Percentiles rank a stretch among this genome's conserved stretches.
phyloP scores from a whole-genome alignment of 768 basidiomycete species.

The Pulveroboletus sp. region DNA sequence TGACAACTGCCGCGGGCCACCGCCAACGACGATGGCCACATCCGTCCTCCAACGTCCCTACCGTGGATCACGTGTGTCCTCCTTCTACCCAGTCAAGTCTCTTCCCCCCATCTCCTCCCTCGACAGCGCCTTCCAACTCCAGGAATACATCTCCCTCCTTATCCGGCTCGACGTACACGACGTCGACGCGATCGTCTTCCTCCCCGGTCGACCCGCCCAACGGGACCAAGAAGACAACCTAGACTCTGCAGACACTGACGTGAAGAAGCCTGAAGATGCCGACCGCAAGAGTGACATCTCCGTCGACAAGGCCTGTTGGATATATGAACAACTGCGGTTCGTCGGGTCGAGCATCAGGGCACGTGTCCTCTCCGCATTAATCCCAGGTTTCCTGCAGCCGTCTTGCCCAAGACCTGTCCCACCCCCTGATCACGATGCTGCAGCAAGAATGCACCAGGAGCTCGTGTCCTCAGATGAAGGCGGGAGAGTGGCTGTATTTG shows the following conservation, averaged over 20 bases:
- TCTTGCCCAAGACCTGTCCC: slow-evolving; percentile 80
- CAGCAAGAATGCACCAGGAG: slow-evolving; percentile 83
- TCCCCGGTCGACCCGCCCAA: slow-evolving; percentile 51
- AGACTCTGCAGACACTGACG: slow-evolving; percentile 28
- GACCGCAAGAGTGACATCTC: slow-evolving; percentile 42
- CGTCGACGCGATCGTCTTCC: slow-evolving; percentile 71
- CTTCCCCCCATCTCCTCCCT: slow-evolving; percentile 67
- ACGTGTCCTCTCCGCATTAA: neutral
- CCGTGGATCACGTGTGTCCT: slow-evolving; percentile 72
- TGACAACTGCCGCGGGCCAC: neutral
- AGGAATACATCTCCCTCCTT: slow-evolving; percentile 89
- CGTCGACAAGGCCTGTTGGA: slow-evolving; percentile 84
- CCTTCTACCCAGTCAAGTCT: slow-evolving; percentile 72
- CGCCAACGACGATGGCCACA: slow-evolving; percentile 4
- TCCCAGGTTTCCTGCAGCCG: slow-evolving; percentile 45
- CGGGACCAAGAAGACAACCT: slow-evolving; percentile 24
- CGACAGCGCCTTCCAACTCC: slow-evolving; percentile 90
- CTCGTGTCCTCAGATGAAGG: slow-evolving; percentile 96
- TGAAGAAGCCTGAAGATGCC: slow-evolving; percentile 27
- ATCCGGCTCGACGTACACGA: slow-evolving; percentile 86
- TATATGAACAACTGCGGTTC: slow-evolving; percentile 63
- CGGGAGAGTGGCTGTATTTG: slow-evolving; percentile 96
- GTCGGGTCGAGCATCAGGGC: slow-evolving; percentile 5
- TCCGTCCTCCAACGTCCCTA: slow-evolving; percentile 58
- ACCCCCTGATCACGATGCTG: slow-evolving; percentile 78